These are phyloP conservation scores for Chrysosporium queenslandicum DNA, from an alignment of 2,329 filamentous ascomycete genomes.

Conservation along the genomic window DNA sequence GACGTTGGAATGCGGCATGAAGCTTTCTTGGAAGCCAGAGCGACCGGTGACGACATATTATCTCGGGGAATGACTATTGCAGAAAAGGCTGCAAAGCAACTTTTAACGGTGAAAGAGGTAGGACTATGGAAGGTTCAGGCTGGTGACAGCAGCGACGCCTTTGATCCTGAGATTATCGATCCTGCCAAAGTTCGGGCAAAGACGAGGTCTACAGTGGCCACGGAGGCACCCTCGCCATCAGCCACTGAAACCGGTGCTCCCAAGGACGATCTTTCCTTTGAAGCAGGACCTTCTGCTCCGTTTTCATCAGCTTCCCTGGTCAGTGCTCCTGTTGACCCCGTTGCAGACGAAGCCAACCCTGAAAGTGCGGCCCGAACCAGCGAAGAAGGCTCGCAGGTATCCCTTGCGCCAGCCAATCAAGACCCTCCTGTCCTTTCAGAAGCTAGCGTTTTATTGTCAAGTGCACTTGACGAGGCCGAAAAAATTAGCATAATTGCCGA, in stretches of 20 bases:
- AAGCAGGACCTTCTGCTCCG: neutral
- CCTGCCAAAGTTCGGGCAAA: constrained; percentile 2
- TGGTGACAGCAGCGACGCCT: constrained; percentile 65
- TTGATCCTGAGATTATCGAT: constrained; percentile 44
- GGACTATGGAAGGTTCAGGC: constrained; percentile 73
- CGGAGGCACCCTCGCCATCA: neutral
- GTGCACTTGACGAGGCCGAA: neutral
- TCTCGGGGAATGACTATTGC: constrained; percentile 71
- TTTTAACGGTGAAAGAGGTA: constrained; percentile 71
- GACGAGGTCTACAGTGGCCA: neutral
- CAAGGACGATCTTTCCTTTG: neutral
- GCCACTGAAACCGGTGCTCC: neutral
- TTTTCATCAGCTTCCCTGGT: neutral
- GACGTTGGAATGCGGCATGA: constrained; percentile 64
- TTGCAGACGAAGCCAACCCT: neutral
- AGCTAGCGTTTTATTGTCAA: neutral
- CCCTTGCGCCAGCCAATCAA: neutral
- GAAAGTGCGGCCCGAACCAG: neutral
- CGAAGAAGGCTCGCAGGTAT: neutral
- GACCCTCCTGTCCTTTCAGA: neutral
- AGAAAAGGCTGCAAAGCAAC: constrained; percentile 66
- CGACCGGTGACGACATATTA: constrained; percentile 59
- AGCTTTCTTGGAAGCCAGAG: constrained; percentile 57
- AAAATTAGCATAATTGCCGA: neutral
- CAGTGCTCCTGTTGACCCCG: neutral